Evolutionary conservation across 805 yeast species (phyloP).

Genomic region (Candida alai): DNA sequence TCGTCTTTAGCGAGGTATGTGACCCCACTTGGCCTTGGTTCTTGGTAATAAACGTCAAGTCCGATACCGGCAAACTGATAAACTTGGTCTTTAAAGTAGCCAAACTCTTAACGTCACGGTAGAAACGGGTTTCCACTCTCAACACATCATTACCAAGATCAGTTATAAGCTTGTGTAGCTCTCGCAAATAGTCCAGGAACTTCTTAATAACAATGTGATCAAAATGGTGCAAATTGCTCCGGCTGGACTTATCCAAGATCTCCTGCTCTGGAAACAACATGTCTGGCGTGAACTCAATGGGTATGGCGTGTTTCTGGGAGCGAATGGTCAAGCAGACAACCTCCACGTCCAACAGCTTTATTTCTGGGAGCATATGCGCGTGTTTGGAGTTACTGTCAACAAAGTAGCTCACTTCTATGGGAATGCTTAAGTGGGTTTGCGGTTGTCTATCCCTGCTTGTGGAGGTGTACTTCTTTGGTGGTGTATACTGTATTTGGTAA

Average conservation of each 20-base stretch:
- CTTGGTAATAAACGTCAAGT: slow-evolving; percentile 13
- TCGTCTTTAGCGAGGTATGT: slow-evolving; percentile 17
- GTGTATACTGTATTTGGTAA: slow-evolving; percentile 26
- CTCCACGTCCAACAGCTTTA: slow-evolving; percentile 31
- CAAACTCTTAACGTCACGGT: slow-evolving; percentile 32
- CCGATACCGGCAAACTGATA: slow-evolving; percentile 25
- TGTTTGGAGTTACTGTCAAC: slow-evolving; percentile 5
- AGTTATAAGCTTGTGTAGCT: slow-evolving; percentile 26
- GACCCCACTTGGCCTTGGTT: slow-evolving; percentile 16
- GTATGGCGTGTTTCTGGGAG: slow-evolving; percentile 33
- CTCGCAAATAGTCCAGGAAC: slow-evolving; percentile 22
- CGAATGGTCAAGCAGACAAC: slow-evolving; percentile 33
- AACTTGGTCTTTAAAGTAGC: slow-evolving; percentile 33
- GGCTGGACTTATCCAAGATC: slow-evolving; percentile 20
- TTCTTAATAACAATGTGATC: slow-evolving; percentile 31
- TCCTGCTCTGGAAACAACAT: slow-evolving; percentile 35
- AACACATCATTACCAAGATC: slow-evolving; percentile 32
- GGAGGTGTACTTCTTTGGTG: slow-evolving; percentile 23
- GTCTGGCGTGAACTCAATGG: slow-evolving; percentile 38
- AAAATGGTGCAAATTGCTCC: slow-evolving; percentile 18
- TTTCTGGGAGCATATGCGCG: slow-evolving; percentile 30
- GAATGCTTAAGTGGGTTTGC: too few species aligned
- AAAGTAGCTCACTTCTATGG: slow-evolving; percentile 17
- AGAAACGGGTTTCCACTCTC: slow-evolving; percentile 33
- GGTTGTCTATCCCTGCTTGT: slow-evolving; percentile 11